A percentile compares a stretch with the other conserved stretches of the same genome.
These are phyloP conservation scores for Smittium culicis DNA, from an alignment of 371 early-diverging fungal genomes.

Conservation along the genomic window DNA sequence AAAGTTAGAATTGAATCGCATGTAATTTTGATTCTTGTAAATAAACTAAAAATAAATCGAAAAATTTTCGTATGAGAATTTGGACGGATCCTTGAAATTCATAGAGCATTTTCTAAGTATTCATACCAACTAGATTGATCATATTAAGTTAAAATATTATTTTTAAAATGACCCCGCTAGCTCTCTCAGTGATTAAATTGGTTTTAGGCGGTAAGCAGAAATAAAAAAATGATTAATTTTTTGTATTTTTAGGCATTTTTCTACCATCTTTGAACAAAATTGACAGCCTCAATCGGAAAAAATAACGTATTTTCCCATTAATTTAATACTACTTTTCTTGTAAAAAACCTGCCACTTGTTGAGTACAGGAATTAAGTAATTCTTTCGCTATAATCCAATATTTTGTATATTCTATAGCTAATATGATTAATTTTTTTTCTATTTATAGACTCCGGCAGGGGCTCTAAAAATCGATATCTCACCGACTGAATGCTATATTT, in stretches of 20 bases:
- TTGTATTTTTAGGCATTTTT: constrained; percentile 10
- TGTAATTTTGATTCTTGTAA: background rate
- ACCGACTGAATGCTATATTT: constrained; percentile 19
- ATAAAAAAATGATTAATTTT: constrained; percentile 12
- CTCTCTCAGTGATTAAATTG: constrained; percentile 22
- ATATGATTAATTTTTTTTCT: constrained; percentile 32
- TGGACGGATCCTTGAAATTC: background rate
- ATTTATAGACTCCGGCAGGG: constrained; percentile 15
- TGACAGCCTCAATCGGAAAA: constrained; percentile 30
- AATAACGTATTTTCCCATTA: constrained; percentile 24
- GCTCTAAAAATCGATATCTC: constrained; percentile 31
- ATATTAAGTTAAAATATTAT: background rate
- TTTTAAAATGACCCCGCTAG: constrained; percentile 14
- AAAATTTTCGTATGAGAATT: background rate
- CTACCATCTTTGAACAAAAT: constrained; percentile 14
- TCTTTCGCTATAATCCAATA: constrained; percentile 32
- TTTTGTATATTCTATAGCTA: constrained; percentile 32
- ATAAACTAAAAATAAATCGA: constrained; percentile 4
- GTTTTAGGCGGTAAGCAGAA: constrained; percentile 23
- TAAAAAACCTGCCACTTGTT: constrained; percentile 27
- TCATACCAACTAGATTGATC: constrained; percentile 15
- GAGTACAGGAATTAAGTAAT: constrained; percentile 16
- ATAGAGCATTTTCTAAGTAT: constrained; percentile 8
- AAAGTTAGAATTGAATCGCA: background rate
- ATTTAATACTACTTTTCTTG: constrained; percentile 19